Evolutionary conservation across 495 filamentous ascomycete species (phyloP), one percentile per base, ranked within the genome.

Genomic region (Podospora appendiculata): DNA sequence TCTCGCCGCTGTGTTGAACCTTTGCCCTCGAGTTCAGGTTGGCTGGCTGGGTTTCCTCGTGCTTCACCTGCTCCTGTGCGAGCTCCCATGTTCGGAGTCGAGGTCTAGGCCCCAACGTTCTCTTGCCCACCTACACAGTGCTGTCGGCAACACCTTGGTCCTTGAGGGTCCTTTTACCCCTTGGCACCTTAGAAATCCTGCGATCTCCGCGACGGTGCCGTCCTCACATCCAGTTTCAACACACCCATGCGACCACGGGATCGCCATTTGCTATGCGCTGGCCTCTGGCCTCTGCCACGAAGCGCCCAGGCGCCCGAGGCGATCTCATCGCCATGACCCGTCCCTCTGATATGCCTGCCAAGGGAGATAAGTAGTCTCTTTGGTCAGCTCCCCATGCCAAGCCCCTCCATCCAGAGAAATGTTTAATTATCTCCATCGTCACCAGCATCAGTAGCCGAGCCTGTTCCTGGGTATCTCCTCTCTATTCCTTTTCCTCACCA

Each of bases 151-250:
- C 25, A 5, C 25, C 25, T 25, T 25, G 25, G 25, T 25, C 25
- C 25, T 25, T 5, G 25, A 25, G 25, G 2, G 25, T 25, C 25
- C 25, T 25, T 25, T 25, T 25, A 25, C 25, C 25, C 25, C 25
- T 25, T 25, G 25, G 25, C 25, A 25, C 25, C 5, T 25, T 25
- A 5, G 5, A 25, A 25, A 25, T 25, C 25, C 25, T 25, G 25
- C 25, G 25, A 25, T 25, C 51, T 44, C 45, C 65, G 64, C 58
- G 64, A 69, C 62, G 58, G 14, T 51, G 53, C 42, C 40, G 41
- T 55, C 59, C 60, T 69, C 58, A 62, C 42, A 36, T 59, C 60
- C 53, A 54, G 66, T 69, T 69, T 69, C 66, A 69, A 57, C 48
- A 38, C 41, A 8, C 35, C 57, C 48, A 61, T 69, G 62, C 60